A percentile compares a stretch with the other conserved stretches of the same genome.
phyloP scores from a whole-genome alignment of 805 yeast species.

The Kluyveromyces nonfermentans region DNA sequence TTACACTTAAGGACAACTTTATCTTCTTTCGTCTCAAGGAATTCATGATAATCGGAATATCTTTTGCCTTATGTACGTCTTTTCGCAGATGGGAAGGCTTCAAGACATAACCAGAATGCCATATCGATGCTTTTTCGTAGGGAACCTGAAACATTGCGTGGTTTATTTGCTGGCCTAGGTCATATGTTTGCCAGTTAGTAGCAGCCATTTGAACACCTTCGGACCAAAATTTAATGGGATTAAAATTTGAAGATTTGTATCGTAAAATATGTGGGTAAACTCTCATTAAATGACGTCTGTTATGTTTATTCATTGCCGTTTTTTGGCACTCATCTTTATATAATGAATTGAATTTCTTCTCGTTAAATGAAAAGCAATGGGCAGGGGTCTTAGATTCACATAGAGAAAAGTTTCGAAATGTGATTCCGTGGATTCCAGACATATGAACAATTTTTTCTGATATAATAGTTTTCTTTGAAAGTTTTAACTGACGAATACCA shows the following conservation, averaged over 20 bases:
- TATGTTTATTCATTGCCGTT: constrained; percentile 63
- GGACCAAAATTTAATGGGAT: constrained; percentile 73
- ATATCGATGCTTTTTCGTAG: constrained; percentile 27
- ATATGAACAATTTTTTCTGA: constrained; percentile 18
- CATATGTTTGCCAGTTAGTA: constrained; percentile 92
- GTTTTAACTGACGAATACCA: constrained; percentile 27
- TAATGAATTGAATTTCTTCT: constrained; percentile 55
- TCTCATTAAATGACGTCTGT: constrained; percentile 64
- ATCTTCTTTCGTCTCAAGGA: constrained; percentile 9
- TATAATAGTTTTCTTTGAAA: constrained; percentile 18
- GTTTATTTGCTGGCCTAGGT: constrained; percentile 79
- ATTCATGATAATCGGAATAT: constrained; percentile 17
- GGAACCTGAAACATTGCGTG: constrained; percentile 67
- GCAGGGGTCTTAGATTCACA: constrained; percentile 75
- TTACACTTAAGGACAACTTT: constrained; percentile 34
- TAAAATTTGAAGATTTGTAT: constrained; percentile 69
- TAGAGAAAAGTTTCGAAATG: constrained; percentile 71
- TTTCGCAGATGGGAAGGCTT: constrained; percentile 51
- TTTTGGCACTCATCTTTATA: constrained; percentile 49
- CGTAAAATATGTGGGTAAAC: constrained; percentile 80
- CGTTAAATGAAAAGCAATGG: constrained; percentile 84
- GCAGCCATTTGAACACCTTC: constrained; percentile 92
- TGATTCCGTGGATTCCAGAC: constrained; percentile 50
- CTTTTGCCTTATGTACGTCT: constrained; percentile 16
- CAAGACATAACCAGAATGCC: constrained; percentile 59